These are phyloP conservation scores for Isabelozyma gotoi DNA, from an alignment of 805 yeast genomes.

Conservation along the genomic window DNA sequence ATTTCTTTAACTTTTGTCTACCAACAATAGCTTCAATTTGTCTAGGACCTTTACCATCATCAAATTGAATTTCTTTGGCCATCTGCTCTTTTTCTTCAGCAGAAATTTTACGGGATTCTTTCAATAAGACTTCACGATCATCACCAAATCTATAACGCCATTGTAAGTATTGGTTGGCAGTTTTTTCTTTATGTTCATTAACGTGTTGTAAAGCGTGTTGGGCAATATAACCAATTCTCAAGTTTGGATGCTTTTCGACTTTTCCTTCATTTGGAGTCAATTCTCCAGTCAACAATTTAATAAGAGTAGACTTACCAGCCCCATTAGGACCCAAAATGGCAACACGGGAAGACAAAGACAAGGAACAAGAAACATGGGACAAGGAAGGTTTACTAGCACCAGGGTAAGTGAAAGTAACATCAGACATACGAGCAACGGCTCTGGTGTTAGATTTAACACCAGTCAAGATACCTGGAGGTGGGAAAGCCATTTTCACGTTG, in stretches of 20 bases:
- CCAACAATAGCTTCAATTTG: slow-evolving; percentile 93
- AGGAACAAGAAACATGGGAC: slow-evolving; percentile 77
- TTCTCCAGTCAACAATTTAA: slow-evolving; percentile 91
- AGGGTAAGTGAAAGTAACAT: slow-evolving; percentile 88
- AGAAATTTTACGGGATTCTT: slow-evolving; percentile 86
- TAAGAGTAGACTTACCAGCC: slow-evolving; percentile 97
- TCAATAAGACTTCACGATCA: slow-evolving; percentile 92
- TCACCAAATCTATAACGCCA: slow-evolving; percentile 99
- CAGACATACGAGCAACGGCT: slow-evolving; percentile 83
- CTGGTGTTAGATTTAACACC: slow-evolving; percentile 95
- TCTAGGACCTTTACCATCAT: slow-evolving; percentile 87
- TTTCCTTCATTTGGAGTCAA: slow-evolving; percentile 81
- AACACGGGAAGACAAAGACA: slow-evolving; percentile 93
- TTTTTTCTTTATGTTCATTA: slow-evolving; percentile 94
- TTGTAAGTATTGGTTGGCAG: slow-evolving; percentile 96
- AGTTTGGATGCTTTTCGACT: slow-evolving; percentile 96
- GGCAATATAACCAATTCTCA: slow-evolving; percentile 97
- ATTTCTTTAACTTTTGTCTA: slow-evolving; percentile 92
- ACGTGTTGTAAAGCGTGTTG: slow-evolving; percentile 98
- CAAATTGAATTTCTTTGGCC: slow-evolving; percentile 74
- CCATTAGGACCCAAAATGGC: slow-evolving; percentile 98
- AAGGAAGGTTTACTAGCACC: slow-evolving; percentile 85
- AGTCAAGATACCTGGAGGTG: slow-evolving; percentile 96
- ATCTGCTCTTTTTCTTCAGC: slow-evolving; percentile 72
- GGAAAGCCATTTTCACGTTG: slow-evolving; percentile 95